These are phyloP conservation scores for Barbatosphaeria neglecta DNA, from an alignment of 495 filamentous ascomycete genomes.

Conservation along the genomic window DNA sequence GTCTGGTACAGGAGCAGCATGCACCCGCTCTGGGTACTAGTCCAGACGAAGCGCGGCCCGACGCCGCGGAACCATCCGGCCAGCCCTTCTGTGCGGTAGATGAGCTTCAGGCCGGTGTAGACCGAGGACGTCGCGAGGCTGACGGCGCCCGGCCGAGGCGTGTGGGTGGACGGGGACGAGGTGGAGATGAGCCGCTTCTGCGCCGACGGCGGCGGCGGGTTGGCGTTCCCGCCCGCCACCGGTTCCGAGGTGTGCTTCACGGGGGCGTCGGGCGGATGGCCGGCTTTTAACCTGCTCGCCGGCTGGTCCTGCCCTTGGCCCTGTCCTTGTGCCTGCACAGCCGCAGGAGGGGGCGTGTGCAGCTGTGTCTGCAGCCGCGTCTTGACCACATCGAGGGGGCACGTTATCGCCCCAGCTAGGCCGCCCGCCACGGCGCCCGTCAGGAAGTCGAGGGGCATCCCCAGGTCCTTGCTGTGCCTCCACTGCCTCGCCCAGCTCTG, in stretches of 20 bases:
- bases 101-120: constrained; percentile 68
- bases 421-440: constrained; percentile 90
- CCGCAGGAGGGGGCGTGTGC: constrained; percentile 41
- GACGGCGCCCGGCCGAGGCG: constrained; percentile 58
- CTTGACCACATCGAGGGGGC: constrained; percentile 94
- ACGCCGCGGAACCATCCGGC: constrained; percentile 91
- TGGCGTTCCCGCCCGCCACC: constrained; percentile 7
- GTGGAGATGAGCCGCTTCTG: constrained; percentile 69
- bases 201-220: constrained; percentile 20
- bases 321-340: too few species aligned
- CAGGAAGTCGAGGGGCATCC: constrained; percentile 69
- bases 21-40: constrained; percentile 88
- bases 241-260: constrained; percentile 7
- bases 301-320: neutral
- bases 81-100: constrained; percentile 81
- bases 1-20: constrained; percentile 96
- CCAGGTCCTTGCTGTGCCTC: constrained; percentile 61
- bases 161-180: constrained; percentile 68
- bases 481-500: constrained; percentile 68
- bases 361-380: constrained; percentile 94
- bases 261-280: constrained; percentile 3
- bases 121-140: constrained; percentile 82
- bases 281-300: constrained; percentile 13
- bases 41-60: constrained; percentile 91
- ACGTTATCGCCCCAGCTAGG: constrained; percentile 87